phyloP scores from a whole-genome alignment of 2,329 filamentous ascomycete species.

The Hyphodiscus sp. region DNA sequence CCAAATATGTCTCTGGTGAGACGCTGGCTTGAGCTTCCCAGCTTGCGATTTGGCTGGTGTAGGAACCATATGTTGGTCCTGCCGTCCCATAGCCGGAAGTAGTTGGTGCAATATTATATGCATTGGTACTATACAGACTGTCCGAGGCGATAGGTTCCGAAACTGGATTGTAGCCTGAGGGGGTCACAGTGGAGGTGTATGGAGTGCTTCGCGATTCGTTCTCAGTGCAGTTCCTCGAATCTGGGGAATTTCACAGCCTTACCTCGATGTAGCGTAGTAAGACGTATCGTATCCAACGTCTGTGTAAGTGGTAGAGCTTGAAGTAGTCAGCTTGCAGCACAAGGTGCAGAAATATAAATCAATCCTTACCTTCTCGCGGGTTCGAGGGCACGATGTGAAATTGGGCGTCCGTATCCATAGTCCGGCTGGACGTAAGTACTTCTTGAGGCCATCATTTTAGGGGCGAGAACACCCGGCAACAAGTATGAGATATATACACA shows the following conservation, averaged over 20 bases:
- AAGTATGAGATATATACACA: constrained; percentile 21
- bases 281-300: constrained; percentile 24
- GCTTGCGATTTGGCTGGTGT: constrained; percentile 23
- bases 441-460: constrained; percentile 29
- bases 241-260: constrained; percentile 17
- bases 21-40: constrained; percentile 29
- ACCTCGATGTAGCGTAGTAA: constrained; percentile 29
- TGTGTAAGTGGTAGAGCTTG: constrained; percentile 22
- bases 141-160: constrained; percentile 17
- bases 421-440: constrained; percentile 29
- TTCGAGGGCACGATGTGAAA: constrained; percentile 20
- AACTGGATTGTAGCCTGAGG: constrained; percentile 25
- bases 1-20: constrained; percentile 29
- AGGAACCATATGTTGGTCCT: constrained; percentile 25
- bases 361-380: constrained; percentile 28
- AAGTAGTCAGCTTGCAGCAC: constrained; percentile 20
- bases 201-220: constrained; percentile 22
- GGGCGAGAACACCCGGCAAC: constrained; percentile 5
- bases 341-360: constrained; percentile 6
- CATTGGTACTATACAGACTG: constrained; percentile 25
- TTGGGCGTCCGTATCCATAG: constrained; percentile 23
- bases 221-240: constrained; percentile 23
- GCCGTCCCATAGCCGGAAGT: constrained; percentile 27
- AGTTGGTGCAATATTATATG: constrained; percentile 24
- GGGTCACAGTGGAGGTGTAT: constrained; percentile 22